Percentiles rank a stretch among this genome's conserved stretches.
Conservation (phyloP, 2,329 filamentous ascomycete species). For the Phaeoacremonium minimum region DNA sequence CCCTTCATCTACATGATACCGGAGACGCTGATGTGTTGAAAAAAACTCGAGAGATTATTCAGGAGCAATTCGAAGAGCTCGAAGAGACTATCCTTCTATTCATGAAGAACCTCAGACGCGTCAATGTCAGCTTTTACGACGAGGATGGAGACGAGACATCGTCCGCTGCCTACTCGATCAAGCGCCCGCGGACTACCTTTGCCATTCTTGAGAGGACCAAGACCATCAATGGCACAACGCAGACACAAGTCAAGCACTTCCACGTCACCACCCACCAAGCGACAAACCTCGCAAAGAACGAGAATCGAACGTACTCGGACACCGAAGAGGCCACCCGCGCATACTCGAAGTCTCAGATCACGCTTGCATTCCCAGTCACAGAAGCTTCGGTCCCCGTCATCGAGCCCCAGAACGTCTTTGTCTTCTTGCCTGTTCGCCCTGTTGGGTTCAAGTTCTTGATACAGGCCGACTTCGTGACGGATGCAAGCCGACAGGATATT, state of each 20-base stretch:
- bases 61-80: slow-evolving; percentile 28
- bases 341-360: slow-evolving; percentile 25
- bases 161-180: slow-evolving; percentile 10
- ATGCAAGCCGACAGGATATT: slow-evolving; percentile 38
- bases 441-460: slow-evolving; percentile 44
- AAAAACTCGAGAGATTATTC: slow-evolving; percentile 18
- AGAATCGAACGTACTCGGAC: slow-evolving; percentile 23
- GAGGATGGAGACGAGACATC: slow-evolving; percentile 6
- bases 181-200: slow-evolving; percentile 1
- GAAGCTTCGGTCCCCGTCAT: slow-evolving; percentile 23
- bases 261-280: slow-evolving; percentile 6
- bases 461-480: slow-evolving; percentile 44
- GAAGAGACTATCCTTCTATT: slow-evolving; percentile 36
- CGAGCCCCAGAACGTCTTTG: slow-evolving; percentile 35
- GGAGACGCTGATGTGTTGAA: slow-evolving; percentile 29
- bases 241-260: neutral
- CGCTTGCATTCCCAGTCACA: slow-evolving; percentile 41
- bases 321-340: slow-evolving; percentile 14
- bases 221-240: neutral
- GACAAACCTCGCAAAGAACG: slow-evolving; percentile 2
- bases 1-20: slow-evolving; percentile 6
- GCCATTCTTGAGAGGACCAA: slow-evolving; percentile 3
- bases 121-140: slow-evolving; percentile 24
- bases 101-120: slow-evolving; percentile 28
- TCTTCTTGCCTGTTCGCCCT: slow-evolving; percentile 37